Evolutionary conservation across 1,139 yeast species (phyloP).

Genomic region (Schizosaccharomyces versatilis): DNA sequence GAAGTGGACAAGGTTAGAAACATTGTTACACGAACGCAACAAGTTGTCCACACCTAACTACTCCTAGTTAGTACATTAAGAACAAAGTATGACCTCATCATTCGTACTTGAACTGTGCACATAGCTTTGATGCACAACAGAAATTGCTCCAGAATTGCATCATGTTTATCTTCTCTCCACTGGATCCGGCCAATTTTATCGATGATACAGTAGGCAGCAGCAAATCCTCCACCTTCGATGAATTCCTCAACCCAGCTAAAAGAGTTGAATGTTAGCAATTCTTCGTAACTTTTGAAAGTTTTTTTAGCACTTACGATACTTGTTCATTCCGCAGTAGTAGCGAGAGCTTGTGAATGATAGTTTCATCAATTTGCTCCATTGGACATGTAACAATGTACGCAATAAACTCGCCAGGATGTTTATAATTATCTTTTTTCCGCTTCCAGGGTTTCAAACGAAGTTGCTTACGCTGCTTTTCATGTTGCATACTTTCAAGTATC

Average conservation of each 20-base stretch:
- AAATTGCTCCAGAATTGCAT: background rate
- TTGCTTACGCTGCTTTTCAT: background rate
- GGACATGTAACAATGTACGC: background rate
- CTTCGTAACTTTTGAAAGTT: background rate
- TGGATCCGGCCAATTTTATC: background rate
- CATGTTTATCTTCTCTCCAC: background rate
- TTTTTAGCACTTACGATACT: background rate
- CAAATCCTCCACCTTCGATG: background rate
- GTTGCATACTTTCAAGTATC: background rate
- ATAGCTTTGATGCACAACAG: background rate
- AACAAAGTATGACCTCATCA: background rate
- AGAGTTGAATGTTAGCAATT: background rate
- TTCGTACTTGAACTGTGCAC: conserved; percentile 1
- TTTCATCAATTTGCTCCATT: background rate
- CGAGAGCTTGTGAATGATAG: background rate
- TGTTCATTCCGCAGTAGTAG: background rate
- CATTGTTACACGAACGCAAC: background rate
- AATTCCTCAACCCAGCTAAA: background rate
- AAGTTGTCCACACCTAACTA: background rate
- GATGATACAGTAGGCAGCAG: background rate
- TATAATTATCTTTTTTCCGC: background rate
- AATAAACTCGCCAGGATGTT: background rate
- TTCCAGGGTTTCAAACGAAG: background rate
- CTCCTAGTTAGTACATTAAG: no score
- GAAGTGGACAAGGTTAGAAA: background rate